Base-by-base conservation (phyloP, 139 green algal genomes). In the Tetraselmis striata region DNA sequence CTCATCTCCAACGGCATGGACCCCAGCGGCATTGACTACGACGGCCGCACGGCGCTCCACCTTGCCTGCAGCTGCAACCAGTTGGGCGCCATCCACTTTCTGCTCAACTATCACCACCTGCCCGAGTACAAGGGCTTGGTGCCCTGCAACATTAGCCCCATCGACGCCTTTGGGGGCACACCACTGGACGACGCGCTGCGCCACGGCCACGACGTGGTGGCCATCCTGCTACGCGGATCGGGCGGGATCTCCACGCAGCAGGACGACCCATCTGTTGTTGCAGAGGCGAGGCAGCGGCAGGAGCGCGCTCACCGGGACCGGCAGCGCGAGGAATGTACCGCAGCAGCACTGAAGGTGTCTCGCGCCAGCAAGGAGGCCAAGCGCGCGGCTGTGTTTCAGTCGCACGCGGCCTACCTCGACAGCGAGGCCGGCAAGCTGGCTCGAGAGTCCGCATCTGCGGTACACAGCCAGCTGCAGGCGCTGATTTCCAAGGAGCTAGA, bases 101-200 rank as follows among this genome's bases (percentile, higher is more conserved):
- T 87, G 27, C 59, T 80, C 2, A 32, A 67, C 30, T 81, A 31
- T 76, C 25, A 59, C 26, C 23, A 2, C 29, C 77, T 30, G 23
- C 77, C 31, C 26, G 77, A 28, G 27, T 28, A 28, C 26, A 23
- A 18, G 22, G 77, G 26, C 77, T 75, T 28, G 80, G 77, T 28
- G 67, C 80, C 25, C 18, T 28, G 75, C n/a, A 24, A 85, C 11
- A 32, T 86, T 23, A 84, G 91, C 29, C 59, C 45, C 24, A 45
- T 74, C 25, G 86, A 89, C 45, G 31, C 59, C 2, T 78, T 81
- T n/a, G 85, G 86, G 26, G 80, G 85, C 58, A 89, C 86, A 30
- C 85, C 86, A 23, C 82, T 90, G 1, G 78, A 91, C 32, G 83
- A 89, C 28, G 86, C 86, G 22, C 30, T 89, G 27, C 31, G 86